Evolutionary conservation across 441 rosid genomes (phyloP).

Genomic region (Metrosideros polymorpha): DNA sequence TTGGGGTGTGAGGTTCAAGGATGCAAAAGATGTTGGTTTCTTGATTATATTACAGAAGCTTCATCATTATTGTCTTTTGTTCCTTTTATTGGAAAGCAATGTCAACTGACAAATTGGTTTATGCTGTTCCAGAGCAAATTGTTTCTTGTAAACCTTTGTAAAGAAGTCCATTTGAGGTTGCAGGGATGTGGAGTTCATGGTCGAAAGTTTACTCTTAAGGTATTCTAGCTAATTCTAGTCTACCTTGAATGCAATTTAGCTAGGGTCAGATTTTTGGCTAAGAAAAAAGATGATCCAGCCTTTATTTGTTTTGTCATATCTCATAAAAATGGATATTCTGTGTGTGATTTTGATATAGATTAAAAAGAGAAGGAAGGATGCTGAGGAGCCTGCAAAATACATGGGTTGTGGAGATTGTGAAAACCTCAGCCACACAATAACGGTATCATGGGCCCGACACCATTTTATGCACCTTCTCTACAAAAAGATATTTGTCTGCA

Average conservation of each 20-base stretch:
- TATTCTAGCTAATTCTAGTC: conserved; percentile 1
- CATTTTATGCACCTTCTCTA: background rate
- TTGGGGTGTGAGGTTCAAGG: conserved; percentile 92
- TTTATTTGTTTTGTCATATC: background rate
- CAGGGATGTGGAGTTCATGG: conserved; percentile 84
- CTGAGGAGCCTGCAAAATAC: conserved; percentile 73
- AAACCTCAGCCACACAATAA: conserved; percentile 74
- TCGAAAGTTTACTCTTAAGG: conserved; percentile 86
- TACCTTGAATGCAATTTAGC: background rate
- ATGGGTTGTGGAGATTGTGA: conserved; percentile 96
- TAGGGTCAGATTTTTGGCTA: background rate
- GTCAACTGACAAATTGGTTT: background rate
- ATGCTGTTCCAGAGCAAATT: conserved; percentile 45
- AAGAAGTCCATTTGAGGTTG: conserved; percentile 83
- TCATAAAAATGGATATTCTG: background rate
- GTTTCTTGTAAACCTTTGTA: conserved; percentile 75
- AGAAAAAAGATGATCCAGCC: background rate
- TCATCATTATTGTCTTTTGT: background rate
- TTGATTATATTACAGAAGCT: conserved; percentile 9
- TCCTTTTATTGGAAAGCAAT: background rate
- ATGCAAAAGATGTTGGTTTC: conserved; percentile 62
- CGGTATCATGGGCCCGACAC: conserved; percentile 29
- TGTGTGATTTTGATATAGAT: conserved; percentile 36
- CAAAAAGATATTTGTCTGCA: background rate
- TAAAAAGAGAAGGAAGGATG: conserved; percentile 74